Base-by-base conservation (phyloP, 2,329 filamentous ascomycete genomes). In the Botrytis fragariae region DNA sequence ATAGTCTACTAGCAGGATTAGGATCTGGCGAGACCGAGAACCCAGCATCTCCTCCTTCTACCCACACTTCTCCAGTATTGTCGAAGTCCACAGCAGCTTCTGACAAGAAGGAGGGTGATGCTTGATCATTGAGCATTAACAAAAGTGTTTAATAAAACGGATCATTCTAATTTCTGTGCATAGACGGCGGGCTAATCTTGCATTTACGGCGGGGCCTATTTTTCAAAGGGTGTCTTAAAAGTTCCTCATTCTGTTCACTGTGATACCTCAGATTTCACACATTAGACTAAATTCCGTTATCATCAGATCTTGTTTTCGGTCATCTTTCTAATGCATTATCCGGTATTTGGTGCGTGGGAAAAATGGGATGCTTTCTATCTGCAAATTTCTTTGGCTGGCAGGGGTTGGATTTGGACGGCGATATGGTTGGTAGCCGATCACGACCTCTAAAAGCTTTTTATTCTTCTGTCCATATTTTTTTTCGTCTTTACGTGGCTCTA, bases 1-100 rank as follows among this genome's bases (percentile, higher is more conserved):
- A 74, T 74, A 88, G 86, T 84, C 86, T 87, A 75, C 84, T 88
- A 76, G 86, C 85, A 81, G 83, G 82, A 78, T 85, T 88, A 76
- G 84, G 78, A 75, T 81, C 79, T 65, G 80, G 80, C 72, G 90
- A 88, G 79, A 86, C 85, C 78, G 88, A 89, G 81, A 86, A 88
- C 83, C 90, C 87, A 75, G 87, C 88, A 79, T 93, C 92, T 78
- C 92, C 92, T 79, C 91, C 92, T 72, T 91, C 91, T 75, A 87
- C 89, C 67, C 85, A 89, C 76, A 89, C 88, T 73, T 93, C 91
- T 72, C 91, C 91, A 65, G 87, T 88, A 74, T 81, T 91, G 80
- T 84, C 89, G 76, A 92, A 92, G 84, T 87, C 86, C 75, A 86
- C 86, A 75, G 86, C 88, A 75, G 88, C 88, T 80, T 84, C 74